Conservation (phyloP, 352 stramenopile species). For the Aphanomyces euteiches region DNA sequence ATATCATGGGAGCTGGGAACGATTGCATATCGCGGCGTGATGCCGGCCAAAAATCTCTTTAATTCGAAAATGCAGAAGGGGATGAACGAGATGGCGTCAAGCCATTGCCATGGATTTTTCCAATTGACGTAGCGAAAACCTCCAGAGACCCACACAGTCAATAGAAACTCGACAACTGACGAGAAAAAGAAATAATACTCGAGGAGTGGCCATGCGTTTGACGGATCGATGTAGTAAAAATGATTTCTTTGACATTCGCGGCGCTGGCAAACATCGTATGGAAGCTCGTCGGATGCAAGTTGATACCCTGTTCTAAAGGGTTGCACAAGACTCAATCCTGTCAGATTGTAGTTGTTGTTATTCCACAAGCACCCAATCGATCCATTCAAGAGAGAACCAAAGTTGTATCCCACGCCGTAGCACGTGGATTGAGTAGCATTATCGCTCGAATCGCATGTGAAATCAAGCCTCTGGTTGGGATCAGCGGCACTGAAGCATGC, state of each 20-base stretch:
- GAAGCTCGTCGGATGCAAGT: constrained; percentile 39
- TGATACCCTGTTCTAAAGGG: constrained; percentile 51
- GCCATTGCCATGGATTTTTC: constrained; percentile 60
- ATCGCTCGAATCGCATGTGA: constrained; percentile 41
- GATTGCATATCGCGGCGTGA: constrained; percentile 60
- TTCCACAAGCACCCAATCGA: constrained; percentile 48
- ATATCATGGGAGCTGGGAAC: constrained; percentile 55
- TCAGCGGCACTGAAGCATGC: constrained; percentile 54
- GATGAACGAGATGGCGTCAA: constrained; percentile 65
- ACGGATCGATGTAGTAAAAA: constrained; percentile 69
- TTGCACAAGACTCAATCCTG: constrained; percentile 34
- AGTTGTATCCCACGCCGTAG: constrained; percentile 57
- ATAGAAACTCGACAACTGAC: constrained; percentile 55
- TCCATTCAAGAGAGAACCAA: constrained; percentile 37
- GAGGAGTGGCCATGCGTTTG: constrained; percentile 44
- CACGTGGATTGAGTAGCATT: constrained; percentile 49
- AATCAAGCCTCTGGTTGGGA: constrained; percentile 41
- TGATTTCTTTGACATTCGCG: constrained; percentile 73
- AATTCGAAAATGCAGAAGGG: constrained; percentile 63
- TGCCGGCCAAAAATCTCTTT: constrained; percentile 37
- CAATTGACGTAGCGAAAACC: constrained; percentile 45
- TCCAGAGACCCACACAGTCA: constrained; percentile 41
- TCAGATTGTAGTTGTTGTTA: constrained; percentile 33
- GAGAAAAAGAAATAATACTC: constrained; percentile 71
- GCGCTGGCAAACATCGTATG: constrained; percentile 59